phyloP scores from a whole-genome alignment of 164 flowering plant genomes.

The Nymphaea thermarum region DNA sequence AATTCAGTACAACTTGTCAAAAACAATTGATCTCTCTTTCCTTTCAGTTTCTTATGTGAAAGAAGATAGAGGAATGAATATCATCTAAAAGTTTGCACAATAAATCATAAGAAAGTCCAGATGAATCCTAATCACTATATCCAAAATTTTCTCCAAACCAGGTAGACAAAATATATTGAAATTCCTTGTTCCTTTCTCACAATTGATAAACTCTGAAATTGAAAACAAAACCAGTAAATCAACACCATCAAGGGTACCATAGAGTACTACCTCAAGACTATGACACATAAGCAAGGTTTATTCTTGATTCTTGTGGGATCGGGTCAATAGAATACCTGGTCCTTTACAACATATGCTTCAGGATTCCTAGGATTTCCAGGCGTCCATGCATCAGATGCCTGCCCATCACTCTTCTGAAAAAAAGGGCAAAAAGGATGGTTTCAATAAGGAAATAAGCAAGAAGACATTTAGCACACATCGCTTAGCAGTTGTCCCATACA shows the following conservation, averaged over 20 bases:
- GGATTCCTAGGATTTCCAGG: conserved; percentile 84
- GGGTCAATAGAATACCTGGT: conserved; percentile 45
- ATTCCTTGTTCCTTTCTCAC: background rate
- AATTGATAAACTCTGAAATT: background rate
- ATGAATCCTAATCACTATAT: background rate
- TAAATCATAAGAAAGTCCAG: background rate
- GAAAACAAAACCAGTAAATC: background rate
- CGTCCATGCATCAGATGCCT: conserved; percentile 36
- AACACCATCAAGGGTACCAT: background rate
- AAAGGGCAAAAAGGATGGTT: background rate
- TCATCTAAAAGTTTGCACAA: too few relatives aligned
- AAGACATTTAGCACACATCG: background rate
- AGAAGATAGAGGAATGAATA: too few relatives aligned
- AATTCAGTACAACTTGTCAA: conserved; percentile 6
- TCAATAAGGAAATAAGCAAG: background rate
- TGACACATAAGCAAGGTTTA: background rate
- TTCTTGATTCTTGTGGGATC: too few relatives aligned
- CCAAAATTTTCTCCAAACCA: background rate
- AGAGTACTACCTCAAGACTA: background rate
- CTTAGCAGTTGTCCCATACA: background rate
- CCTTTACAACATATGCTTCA: conserved; percentile 68
- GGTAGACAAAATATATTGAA: background rate
- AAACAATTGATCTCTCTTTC: background rate
- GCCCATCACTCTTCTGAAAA: conserved; percentile 37
- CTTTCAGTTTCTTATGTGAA: too few relatives aligned